phyloP scores from a whole-genome alignment of 352 stramenopile species.

The Phytophthora palmivora region DNA sequence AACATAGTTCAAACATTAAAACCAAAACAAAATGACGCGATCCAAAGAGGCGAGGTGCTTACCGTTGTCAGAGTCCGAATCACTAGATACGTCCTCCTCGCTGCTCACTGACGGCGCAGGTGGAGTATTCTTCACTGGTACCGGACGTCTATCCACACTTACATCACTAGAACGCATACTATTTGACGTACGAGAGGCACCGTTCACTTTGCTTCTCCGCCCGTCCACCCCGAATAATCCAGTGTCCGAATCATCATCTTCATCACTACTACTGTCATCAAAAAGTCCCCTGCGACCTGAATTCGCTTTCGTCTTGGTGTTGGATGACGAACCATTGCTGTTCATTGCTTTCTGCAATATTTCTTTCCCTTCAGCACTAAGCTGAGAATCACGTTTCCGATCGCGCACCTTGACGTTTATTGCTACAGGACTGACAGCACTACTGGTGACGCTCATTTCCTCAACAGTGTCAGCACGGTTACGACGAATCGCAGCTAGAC shows the following conservation, averaged over 20 bases:
- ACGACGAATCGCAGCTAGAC: constrained; percentile 74
- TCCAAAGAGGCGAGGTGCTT: constrained; percentile 1
- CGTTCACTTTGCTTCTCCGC: constrained; percentile 34
- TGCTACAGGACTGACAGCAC: constrained; percentile 25
- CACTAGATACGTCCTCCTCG: constrained; percentile 34
- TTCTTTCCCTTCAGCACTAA: constrained; percentile 82
- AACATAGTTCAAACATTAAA: constrained; percentile 5
- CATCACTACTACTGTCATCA: constrained; percentile 78
- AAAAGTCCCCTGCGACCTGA: constrained; percentile 73
- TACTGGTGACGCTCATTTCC: constrained; percentile 34
- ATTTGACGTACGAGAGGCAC: constrained; percentile 10
- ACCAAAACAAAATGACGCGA: constrained; percentile 14
- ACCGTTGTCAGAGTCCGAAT: constrained; percentile 43
- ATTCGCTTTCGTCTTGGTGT: constrained; percentile 32
- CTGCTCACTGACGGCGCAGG: constrained; percentile 22
- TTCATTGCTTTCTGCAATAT: constrained; percentile 74
- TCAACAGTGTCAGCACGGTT: constrained; percentile 75
- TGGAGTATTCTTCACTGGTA: constrained; percentile 16
- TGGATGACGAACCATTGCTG: constrained; percentile 28
- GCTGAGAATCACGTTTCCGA: constrained; percentile 72
- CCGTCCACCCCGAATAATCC: constrained; percentile 53
- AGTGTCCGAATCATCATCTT: constrained; percentile 53
- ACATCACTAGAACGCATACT: constrained; percentile 32
- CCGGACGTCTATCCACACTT: constrained; percentile 20
- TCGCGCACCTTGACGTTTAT: constrained; percentile 42